Conservation (phyloP, 1,284 basidiomycete genomes). For the Sanghuangporus sanghuang region DNA sequence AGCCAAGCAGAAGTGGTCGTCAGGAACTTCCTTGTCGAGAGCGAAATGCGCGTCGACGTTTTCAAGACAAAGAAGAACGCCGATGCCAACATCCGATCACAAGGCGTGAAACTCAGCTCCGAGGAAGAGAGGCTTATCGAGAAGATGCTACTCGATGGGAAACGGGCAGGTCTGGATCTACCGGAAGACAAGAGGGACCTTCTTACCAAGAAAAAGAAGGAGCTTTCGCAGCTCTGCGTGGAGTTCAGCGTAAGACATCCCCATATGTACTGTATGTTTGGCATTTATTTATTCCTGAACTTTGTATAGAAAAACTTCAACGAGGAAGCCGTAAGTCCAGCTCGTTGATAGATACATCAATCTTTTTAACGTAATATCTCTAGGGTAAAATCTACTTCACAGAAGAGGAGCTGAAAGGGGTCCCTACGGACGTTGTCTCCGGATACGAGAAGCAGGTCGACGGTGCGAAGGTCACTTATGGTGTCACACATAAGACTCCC, state of each 20-base stretch:
- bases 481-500: constrained; percentile 67
- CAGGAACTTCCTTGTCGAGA: constrained; percentile 63
- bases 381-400: constrained; percentile 62
- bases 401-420: constrained; percentile 68
- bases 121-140: constrained; percentile 72
- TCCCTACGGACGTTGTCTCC: constrained; percentile 70
- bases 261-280: not conserved
- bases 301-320: constrained; percentile 75
- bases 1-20: constrained; percentile 65
- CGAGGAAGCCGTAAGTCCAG: constrained; percentile 62
- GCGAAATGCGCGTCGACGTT: constrained; percentile 73
- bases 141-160: constrained; percentile 74
- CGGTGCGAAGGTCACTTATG: constrained; percentile 52
- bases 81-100: constrained; percentile 57
- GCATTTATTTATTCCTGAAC: not conserved
- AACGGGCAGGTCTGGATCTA: constrained; percentile 68
- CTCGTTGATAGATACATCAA: too few species aligned
- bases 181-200: constrained; percentile 55
- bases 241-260: constrained; percentile 59
- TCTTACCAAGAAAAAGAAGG: constrained; percentile 58
- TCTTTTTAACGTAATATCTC: too few species aligned
- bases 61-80: constrained; percentile 67
- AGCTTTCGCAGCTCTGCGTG: constrained; percentile 63
- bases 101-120: constrained; percentile 50
- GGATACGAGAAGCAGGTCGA: constrained; percentile 65